Evolutionary conservation across 176 grass and related monocot species (phyloP).

Genomic region (Carex pumila): DNA sequence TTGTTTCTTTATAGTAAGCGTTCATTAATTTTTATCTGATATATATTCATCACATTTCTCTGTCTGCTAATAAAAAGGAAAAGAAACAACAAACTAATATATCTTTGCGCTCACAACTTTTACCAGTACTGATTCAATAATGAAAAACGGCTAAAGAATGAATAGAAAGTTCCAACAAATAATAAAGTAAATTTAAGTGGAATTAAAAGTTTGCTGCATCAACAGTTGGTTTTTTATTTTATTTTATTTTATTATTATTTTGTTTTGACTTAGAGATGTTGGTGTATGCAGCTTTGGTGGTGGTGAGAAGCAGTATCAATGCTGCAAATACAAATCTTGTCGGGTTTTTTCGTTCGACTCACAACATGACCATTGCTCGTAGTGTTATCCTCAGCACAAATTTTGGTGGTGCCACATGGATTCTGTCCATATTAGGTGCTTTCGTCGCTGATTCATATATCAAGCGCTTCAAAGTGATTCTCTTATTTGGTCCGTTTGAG

Average conservation of each 20-base stretch:
- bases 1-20: conserved; percentile 55
- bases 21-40: not conserved
- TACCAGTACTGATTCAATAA: not conserved
- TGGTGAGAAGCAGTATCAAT: conserved; percentile 20
- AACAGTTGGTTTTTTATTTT: not conserved
- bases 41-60: not conserved
- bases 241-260: not conserved
- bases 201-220: not conserved
- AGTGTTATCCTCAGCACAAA: conserved; percentile 14
- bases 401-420: not conserved
- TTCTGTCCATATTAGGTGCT: conserved; percentile 9
- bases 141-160: not conserved
- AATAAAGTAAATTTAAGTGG: not conserved
- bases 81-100: too few relatives aligned
- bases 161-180: not conserved
- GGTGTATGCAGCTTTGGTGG: conserved; percentile 2
- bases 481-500: not conserved
- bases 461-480: conserved; percentile 17
- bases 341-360: conserved; percentile 12
- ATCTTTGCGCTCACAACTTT: not conserved
- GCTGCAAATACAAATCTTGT: conserved; percentile 19
- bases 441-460: conserved; percentile 7
- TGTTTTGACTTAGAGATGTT: not conserved
- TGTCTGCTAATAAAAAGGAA: too few relatives aligned
- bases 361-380: too few relatives aligned